Evolutionary conservation across 257 asterid genomes (phyloP).

Genomic region (Capsicum rhomboideum): DNA sequence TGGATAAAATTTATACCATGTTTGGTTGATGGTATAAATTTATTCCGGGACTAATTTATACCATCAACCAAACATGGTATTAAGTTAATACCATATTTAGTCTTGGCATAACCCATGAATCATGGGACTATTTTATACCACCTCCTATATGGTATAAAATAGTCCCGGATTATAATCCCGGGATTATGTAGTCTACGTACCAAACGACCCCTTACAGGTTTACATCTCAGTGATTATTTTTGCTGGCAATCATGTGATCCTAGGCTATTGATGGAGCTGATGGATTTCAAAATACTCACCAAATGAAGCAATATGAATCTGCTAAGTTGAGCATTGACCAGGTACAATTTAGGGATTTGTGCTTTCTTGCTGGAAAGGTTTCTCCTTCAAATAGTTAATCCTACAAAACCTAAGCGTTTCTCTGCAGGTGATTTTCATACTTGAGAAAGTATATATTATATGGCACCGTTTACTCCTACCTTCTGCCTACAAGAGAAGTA

Average conservation of each 20-base stretch:
- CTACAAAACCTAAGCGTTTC: constrained; percentile 5
- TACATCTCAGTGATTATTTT: not conserved
- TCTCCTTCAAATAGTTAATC: constrained; percentile 1
- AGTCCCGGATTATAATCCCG: too few species aligned
- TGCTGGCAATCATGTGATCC: constrained; percentile 11
- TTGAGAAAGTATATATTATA: constrained; percentile 92
- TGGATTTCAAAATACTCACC: constrained; percentile 93
- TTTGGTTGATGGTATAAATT: too few species aligned
- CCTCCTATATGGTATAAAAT: too few species aligned
- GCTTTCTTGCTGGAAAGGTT: not conserved
- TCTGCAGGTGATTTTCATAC: constrained; percentile 82
- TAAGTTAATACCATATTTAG: too few species aligned
- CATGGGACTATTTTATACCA: too few species aligned
- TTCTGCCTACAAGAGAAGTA: constrained; percentile 63
- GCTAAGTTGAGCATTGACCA: constrained; percentile 89
- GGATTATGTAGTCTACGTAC: too few species aligned
- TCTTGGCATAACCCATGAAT: too few species aligned
- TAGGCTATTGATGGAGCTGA: constrained; percentile 93
- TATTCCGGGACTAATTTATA: too few species aligned
- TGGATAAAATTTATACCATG: too few species aligned
- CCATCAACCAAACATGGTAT: too few species aligned
- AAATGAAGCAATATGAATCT: constrained; percentile 67
- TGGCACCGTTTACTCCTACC: constrained; percentile 85
- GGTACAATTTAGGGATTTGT: constrained; percentile 29
- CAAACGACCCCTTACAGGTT: too few species aligned